phyloP scores from a whole-genome alignment of 345 rosid species.

The Lepidium sativum region DNA sequence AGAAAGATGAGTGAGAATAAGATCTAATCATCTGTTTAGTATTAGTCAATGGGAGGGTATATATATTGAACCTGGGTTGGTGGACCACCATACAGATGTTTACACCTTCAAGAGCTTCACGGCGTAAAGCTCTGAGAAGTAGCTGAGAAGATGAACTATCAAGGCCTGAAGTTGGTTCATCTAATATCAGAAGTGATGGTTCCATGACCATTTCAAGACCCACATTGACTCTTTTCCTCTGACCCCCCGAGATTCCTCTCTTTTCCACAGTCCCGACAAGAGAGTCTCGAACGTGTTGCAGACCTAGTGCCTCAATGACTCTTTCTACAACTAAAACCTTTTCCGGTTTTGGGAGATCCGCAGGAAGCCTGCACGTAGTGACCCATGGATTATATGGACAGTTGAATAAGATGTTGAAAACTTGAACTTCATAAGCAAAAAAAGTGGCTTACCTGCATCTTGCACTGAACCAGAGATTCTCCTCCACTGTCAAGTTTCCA shows the following conservation, averaged over 20 bases:
- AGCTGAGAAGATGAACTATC: conserved; percentile 96
- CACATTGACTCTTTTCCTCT: conserved; percentile 94
- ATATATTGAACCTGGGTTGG: conserved; percentile 75
- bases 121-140: conserved; percentile 89
- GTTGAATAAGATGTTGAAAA: neutral
- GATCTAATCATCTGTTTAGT: neutral
- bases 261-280: conserved; percentile 93
- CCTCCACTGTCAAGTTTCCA: conserved; percentile 95
- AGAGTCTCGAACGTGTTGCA: conserved; percentile 78
- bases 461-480: conserved; percentile 98
- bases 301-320: conserved; percentile 82
- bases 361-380: conserved; percentile 47
- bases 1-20: neutral
- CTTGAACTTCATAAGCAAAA: neutral
- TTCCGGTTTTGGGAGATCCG: conserved; percentile 66
- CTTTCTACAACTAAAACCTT: conserved; percentile 91
- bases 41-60: neutral
- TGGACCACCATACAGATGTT: conserved; percentile 94
- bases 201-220: conserved; percentile 99
- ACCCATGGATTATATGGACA: neutral
- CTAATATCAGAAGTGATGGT: conserved; percentile 94
- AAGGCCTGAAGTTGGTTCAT: conserved; percentile 97
- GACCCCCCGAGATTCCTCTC: conserved; percentile 99
- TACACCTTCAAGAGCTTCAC: conserved; percentile 99
- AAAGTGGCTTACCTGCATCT: conserved; percentile 73